A percentile compares a stretch with the other conserved stretches of the same genome.
Evolutionary conservation across 2,329 filamentous ascomycete species (phyloP).

Genomic region (Hortaea werneckii): DNA sequence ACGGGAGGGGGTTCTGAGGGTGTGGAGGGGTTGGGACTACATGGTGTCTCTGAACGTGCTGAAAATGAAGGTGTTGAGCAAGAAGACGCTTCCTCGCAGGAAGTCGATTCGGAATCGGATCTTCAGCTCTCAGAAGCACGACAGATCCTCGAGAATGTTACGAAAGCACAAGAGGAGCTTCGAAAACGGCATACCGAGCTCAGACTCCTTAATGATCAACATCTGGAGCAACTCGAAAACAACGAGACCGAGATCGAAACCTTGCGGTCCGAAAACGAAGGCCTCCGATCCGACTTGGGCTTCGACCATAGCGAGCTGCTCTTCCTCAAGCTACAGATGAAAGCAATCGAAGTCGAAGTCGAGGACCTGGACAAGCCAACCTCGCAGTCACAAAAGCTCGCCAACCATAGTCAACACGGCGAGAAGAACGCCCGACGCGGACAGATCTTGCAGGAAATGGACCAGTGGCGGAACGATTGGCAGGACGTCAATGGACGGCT

Average conservation of each 20-base stretch:
- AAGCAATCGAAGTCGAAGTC: slow-evolving; percentile 26
- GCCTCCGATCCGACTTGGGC: slow-evolving; percentile 26
- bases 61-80: slow-evolving; percentile 1
- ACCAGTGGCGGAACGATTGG: slow-evolving; percentile 28
- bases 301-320: slow-evolving; percentile 31
- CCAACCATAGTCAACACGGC: slow-evolving; percentile 5
- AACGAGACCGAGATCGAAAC: slow-evolving; percentile 19
- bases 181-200: slow-evolving; percentile 24
- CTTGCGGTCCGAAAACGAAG: slow-evolving; percentile 29
- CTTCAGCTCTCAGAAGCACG: slow-evolving; percentile 20
- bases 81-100: slow-evolving; percentile 7
- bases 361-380: not conserved
- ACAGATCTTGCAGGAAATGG: slow-evolving; percentile 21
- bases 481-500: slow-evolving; percentile 24
- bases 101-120: slow-evolving; percentile 3
- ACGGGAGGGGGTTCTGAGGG: not conserved
- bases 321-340: slow-evolving; percentile 30
- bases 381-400: too few relatives aligned
- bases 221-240: slow-evolving; percentile 21
- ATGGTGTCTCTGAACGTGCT: not conserved
- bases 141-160: slow-evolving; percentile 20
- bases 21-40: not conserved
- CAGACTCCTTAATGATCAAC: slow-evolving; percentile 21
- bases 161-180: slow-evolving; percentile 21
- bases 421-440: not conserved